Conservation (phyloP, 495 filamentous ascomycete genomes). For the Aspergillus ellipticus region DNA sequence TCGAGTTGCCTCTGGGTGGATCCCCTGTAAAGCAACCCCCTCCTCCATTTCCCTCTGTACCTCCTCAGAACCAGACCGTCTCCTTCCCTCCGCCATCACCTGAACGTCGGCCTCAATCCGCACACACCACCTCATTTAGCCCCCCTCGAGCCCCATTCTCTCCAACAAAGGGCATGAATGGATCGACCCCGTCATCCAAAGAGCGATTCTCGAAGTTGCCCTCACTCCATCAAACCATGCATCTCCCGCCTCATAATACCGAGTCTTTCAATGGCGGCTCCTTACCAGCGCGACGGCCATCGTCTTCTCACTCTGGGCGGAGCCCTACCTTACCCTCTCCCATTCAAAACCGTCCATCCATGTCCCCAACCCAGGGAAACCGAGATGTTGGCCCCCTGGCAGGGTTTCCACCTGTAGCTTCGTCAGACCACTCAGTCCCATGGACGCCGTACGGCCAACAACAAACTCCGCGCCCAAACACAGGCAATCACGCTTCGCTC, state of each 20-base stretch:
- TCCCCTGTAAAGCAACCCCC: constrained; percentile 14
- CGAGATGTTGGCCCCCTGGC: constrained; percentile 45
- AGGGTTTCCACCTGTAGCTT: constrained; percentile 33
- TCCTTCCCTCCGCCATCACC: constrained; percentile 38
- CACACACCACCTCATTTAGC: constrained; percentile 27
- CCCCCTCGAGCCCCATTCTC: constrained; percentile 37
- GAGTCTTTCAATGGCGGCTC: constrained; percentile 23
- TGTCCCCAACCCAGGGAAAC: constrained; percentile 50
- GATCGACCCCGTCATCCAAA: constrained; percentile 21
- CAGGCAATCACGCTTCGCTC: constrained; percentile 29
- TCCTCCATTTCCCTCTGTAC: constrained; percentile 18
- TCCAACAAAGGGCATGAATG: constrained; percentile 34
- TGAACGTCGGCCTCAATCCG: constrained; percentile 35
- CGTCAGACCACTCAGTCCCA: constrained; percentile 28
- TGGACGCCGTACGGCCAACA: constrained; percentile 39
- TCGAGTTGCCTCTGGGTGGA: constrained; percentile 18
- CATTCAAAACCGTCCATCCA: constrained; percentile 43
- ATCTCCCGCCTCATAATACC: constrained; percentile 28
- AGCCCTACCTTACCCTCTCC: constrained; percentile 36
- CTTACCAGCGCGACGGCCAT: constrained; percentile 38
- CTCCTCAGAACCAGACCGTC: constrained; percentile 25
- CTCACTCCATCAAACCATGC: constrained; percentile 29
- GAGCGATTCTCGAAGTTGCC: constrained; percentile 28
- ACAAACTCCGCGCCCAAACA: constrained; percentile 28
- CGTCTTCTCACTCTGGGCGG: constrained; percentile 44